Conservation (phyloP, 139 green algal species). For the Desmodesmus armatus region DNA sequence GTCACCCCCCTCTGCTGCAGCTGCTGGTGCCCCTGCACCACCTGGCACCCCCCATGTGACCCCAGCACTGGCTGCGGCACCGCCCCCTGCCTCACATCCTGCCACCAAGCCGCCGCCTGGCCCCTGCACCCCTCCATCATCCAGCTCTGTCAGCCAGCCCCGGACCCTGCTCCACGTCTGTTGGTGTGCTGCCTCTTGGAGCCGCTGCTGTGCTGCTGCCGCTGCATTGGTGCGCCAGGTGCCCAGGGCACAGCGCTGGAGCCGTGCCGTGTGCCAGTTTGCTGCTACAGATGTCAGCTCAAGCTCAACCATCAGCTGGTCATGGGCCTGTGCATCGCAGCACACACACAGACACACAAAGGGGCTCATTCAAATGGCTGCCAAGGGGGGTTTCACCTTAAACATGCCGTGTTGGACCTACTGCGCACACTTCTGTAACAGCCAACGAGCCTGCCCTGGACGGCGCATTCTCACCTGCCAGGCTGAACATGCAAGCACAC, state of each 20-base stretch:
- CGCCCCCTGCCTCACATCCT: no score
- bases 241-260: not conserved
- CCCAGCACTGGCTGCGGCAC: not conserved
- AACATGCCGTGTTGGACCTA: no score
- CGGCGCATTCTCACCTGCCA: no score
- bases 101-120: no score
- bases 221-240: not conserved
- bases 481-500: no score
- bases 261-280: not conserved
- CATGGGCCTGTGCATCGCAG: conserved; percentile 23
- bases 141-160: conserved; percentile 10
- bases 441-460: no score
- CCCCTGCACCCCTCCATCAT: not conserved
- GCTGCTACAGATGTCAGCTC: not conserved
- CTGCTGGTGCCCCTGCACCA: not conserved
- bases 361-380: no score
- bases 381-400: no score
- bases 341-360: no score
- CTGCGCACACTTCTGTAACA: no score
- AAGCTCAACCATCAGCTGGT: conserved; percentile 37
- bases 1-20: not conserved
- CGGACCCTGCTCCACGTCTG: conserved; percentile 11
- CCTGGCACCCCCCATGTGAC: not conserved
- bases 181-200: not conserved
- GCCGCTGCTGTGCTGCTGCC: conserved; percentile 1